phyloP scores from a whole-genome alignment of 768 basidiomycete species.

The Rhizopogon vinicolor region DNA sequence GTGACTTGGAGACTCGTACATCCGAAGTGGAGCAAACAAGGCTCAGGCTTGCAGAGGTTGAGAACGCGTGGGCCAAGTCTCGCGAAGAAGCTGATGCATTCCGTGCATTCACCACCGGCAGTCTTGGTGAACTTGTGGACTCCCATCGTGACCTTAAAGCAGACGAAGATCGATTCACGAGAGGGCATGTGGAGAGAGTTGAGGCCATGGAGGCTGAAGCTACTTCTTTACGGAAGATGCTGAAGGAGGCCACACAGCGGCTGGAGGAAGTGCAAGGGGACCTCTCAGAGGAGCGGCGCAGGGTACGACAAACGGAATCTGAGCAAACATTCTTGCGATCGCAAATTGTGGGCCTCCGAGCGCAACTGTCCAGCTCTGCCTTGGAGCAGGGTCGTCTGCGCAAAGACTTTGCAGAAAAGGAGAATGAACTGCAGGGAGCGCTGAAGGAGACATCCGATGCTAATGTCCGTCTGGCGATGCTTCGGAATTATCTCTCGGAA shows the following conservation, averaged over 20 bases:
- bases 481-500: slow-evolving; percentile 85
- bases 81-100: slow-evolving; percentile 92
- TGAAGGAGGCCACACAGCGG: slow-evolving; percentile 71
- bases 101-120: slow-evolving; percentile 79
- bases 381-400: slow-evolving; percentile 67
- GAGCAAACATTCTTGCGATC: slow-evolving; percentile 63
- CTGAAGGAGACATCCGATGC: slow-evolving; percentile 63
- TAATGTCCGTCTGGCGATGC: slow-evolving; percentile 67
- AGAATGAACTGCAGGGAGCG: slow-evolving; percentile 59
- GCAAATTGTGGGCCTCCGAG: slow-evolving; percentile 70
- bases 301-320: slow-evolving; percentile 56
- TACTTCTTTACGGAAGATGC: slow-evolving; percentile 69
- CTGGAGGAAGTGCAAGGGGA: slow-evolving; percentile 65
- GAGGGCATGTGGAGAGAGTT: slow-evolving; percentile 79
- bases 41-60: slow-evolving; percentile 67
- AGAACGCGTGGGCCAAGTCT: slow-evolving; percentile 89
- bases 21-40: slow-evolving; percentile 71
- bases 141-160: slow-evolving; percentile 81
- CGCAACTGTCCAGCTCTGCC: slow-evolving; percentile 63
- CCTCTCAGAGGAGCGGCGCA: slow-evolving; percentile 63
- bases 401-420: slow-evolving; percentile 64
- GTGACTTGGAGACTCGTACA: slow-evolving; percentile 73
- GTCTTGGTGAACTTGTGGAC: slow-evolving; percentile 83
- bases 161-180: slow-evolving; percentile 73
- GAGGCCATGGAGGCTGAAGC: slow-evolving; percentile 77